These are phyloP conservation scores for Udeniomyces megalosporus DNA, from an alignment of 768 basidiomycete genomes.

Conservation along the genomic window DNA sequence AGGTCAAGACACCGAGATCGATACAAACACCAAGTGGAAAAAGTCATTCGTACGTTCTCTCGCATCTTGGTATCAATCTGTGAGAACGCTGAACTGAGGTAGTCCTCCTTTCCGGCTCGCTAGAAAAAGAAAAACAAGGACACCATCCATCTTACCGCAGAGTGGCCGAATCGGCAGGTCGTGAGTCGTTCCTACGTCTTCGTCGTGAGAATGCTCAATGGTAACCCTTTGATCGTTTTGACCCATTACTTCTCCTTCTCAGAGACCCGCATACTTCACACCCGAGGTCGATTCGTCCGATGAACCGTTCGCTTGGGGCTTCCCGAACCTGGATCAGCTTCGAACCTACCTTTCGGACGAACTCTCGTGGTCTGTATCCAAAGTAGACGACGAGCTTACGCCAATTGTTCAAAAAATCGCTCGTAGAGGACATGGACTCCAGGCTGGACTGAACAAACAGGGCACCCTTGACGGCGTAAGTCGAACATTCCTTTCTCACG, in stretches of 20 bases:
- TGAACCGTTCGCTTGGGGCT: slow-evolving; percentile 15
- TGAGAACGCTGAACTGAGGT: not conserved
- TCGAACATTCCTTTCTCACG: no score
- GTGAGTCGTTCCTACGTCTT: not conserved
- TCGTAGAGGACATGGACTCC: slow-evolving; percentile 49
- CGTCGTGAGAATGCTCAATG: not conserved
- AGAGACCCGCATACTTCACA: slow-evolving; percentile 9
- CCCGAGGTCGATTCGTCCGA: slow-evolving; percentile 9
- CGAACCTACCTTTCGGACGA: slow-evolving; percentile 57
- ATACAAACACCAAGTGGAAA: slow-evolving; percentile 55
- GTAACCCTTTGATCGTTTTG: not conserved
- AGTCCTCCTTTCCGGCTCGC: not conserved
- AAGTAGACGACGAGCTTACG: slow-evolving; percentile 77
- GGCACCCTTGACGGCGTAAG: slow-evolving; percentile 43
- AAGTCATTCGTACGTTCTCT: slow-evolving; percentile 50
- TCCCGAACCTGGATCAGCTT: slow-evolving; percentile 2
- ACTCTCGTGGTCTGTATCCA: slow-evolving; percentile 60
- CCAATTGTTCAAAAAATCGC: slow-evolving; percentile 83
- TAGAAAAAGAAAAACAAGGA: slow-evolving; percentile 15
- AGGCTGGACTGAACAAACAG: slow-evolving; percentile 60
- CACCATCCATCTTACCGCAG: not conserved
- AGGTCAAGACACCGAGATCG: slow-evolving; percentile 58
- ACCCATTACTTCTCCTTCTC: not conserved
- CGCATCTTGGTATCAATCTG: not conserved
- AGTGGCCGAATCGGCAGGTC: slow-evolving; percentile 6